phyloP scores from a whole-genome alignment of 257 asterid species.

The Gentiana straminea region DNA sequence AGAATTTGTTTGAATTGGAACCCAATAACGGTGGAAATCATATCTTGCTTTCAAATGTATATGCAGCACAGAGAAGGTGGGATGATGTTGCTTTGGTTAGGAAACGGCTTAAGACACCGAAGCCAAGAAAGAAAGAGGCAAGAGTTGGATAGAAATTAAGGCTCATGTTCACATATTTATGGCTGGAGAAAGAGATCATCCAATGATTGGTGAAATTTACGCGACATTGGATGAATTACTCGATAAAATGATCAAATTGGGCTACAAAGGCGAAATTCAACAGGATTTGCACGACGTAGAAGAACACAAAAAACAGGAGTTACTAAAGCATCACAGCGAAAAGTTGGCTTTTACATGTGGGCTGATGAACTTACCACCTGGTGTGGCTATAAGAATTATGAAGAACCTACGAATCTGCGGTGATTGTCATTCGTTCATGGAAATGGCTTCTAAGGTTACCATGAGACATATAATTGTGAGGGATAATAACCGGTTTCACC shows the following conservation, averaged over 20 bases:
- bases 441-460: constrained; percentile 54
- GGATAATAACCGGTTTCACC: constrained; percentile 85
- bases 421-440: constrained; percentile 91
- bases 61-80: constrained; percentile 75
- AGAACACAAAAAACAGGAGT: constrained; percentile 49
- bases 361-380: constrained; percentile 51
- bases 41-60: constrained; percentile 68
- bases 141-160: constrained; percentile 83
- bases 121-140: constrained; percentile 81
- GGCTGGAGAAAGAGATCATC: constrained; percentile 74
- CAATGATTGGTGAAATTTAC: constrained; percentile 51
- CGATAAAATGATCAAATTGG: constrained; percentile 47
- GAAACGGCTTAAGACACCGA: constrained; percentile 49
- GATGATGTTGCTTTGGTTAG: constrained; percentile 64
- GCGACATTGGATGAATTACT: constrained; percentile 41
- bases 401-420: constrained; percentile 91
- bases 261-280: constrained; percentile 54
- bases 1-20: constrained; percentile 59
- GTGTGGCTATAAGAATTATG: constrained; percentile 73
- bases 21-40: constrained; percentile 85
- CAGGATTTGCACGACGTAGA: constrained; percentile 80
- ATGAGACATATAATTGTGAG: constrained; percentile 60
- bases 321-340: constrained; percentile 79
- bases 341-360: constrained; percentile 81
- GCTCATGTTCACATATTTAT: constrained; percentile 62